A percentile compares a stretch with the other conserved stretches of the same genome.
Conservation (phyloP, 2,329 filamentous ascomycete genomes). For the Exophiala mesophila region DNA sequence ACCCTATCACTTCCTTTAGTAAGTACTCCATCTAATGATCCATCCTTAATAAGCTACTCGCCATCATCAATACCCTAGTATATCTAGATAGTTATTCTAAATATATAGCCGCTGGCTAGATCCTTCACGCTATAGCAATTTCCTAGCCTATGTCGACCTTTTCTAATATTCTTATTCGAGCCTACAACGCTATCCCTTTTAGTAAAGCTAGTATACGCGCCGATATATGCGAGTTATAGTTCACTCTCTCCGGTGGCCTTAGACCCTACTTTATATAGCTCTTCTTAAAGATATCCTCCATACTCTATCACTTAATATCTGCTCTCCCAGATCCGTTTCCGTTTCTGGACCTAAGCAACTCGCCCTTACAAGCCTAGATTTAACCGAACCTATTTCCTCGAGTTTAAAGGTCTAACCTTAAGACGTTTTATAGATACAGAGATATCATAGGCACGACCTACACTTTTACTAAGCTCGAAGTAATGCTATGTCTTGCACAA, state of each 20-base stretch:
- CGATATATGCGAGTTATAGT: constrained; percentile 21
- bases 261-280: constrained; percentile 26
- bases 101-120: constrained; percentile 23
- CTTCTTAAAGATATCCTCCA: constrained; percentile 26
- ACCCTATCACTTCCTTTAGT: constrained; percentile 22
- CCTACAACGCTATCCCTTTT: constrained; percentile 19
- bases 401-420: too few species aligned
- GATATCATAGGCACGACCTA: too few species aligned
- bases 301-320: too few species aligned
- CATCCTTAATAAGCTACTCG: constrained; percentile 20
- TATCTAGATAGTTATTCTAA: constrained; percentile 24
- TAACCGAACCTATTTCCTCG: too few species aligned
- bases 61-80: constrained; percentile 16
- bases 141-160: constrained; percentile 22
- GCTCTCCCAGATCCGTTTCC: too few species aligned
- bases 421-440: too few species aligned
- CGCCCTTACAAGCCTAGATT: too few species aligned
- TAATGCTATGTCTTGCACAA: too few species aligned
- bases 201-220: constrained; percentile 19
- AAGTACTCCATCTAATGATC: constrained; percentile 16
- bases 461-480: too few species aligned
- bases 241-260: constrained; percentile 18
- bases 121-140: constrained; percentile 26
- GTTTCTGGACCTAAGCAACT: too few species aligned
- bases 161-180: constrained; percentile 22